Evolutionary conservation across 2,329 filamentous ascomycete species (phyloP).

Genomic region (Fusarium pininemorale): DNA sequence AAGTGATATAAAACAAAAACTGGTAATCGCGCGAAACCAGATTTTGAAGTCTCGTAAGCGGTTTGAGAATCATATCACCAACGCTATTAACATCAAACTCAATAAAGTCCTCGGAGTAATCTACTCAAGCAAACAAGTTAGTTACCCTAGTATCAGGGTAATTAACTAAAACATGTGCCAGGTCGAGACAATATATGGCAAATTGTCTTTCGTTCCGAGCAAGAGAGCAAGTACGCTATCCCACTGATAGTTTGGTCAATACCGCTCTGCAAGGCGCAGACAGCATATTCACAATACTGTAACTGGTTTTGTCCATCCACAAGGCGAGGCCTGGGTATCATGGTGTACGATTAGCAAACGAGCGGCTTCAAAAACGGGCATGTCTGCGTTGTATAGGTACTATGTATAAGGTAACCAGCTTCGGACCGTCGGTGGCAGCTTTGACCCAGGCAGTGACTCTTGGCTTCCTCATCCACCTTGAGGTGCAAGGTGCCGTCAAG

Average conservation of each 20-base stretch:
- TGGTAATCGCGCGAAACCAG: too few relatives aligned
- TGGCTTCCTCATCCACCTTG: slow-evolving; percentile 18
- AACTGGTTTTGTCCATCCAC: background rate
- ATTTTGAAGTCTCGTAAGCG: too few relatives aligned
- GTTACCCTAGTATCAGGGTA: background rate
- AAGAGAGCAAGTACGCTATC: background rate
- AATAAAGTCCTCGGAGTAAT: too few relatives aligned
- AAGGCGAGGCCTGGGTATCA: background rate
- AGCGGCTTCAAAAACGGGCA: background rate
- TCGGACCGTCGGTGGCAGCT: slow-evolving; percentile 23
- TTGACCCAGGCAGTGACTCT: background rate
- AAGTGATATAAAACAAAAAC: too few relatives aligned
- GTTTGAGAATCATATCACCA: too few relatives aligned
- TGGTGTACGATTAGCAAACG: background rate
- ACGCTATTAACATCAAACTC: too few relatives aligned
- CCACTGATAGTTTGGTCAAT: background rate
- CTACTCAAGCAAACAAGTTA: background rate
- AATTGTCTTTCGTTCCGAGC: background rate
- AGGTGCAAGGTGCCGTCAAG: background rate
- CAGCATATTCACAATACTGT: background rate
- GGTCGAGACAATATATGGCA: background rate
- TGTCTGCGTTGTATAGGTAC: background rate
- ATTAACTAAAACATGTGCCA: background rate
- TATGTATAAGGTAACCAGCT: background rate
- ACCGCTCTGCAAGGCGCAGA: background rate